Evolutionary conservation across 2,329 filamentous ascomycete species (phyloP), one percentile per base, ranked within the genome.

Genomic region (Fusarium sp.): DNA sequence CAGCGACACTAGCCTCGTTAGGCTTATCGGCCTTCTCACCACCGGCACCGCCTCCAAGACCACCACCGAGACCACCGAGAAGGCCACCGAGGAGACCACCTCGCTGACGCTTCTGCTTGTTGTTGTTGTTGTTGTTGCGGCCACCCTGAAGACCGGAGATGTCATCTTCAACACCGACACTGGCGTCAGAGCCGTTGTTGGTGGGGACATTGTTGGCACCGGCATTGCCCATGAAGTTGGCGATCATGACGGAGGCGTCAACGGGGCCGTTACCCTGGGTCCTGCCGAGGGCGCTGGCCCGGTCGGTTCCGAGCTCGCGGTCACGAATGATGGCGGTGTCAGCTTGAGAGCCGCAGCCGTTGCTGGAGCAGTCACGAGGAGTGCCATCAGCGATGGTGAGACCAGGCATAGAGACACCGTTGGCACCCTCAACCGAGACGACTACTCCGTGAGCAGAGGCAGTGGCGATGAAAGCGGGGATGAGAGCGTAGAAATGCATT

Each of bases 291-390:
- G 90, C 84, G 37, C 86, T 88, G 39, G 74, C 77, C 71, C 84
- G 82, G 73, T 80, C 82, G 50, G 81, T 84, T 41, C 81, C 80
- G 60, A 91, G 83, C 79, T 91, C 89, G 14, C 81, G 79, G 64
- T 86, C 79, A 39, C 89, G 87, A 79, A 91, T 90, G 82, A 91
- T 90, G 77, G 89, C 84, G n/a, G 90, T 91, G 75, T 92, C 90
- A 62, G 85, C 87, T 77, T 91, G 86, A n/a, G 89, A 85, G 62
- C 89, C 90, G 75, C 89, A 91, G 46, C 77, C 68, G 71, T 89
- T 88, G 73, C 81, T 82, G 52, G 86, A 82, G 78, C 89, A 91
- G 80, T 91, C 89, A 75, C 90, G 88, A 52, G 89, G 90, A 66
- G 89, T 91, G 73, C 89, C 89, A 65, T 91, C 89, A 48, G 83